Evolutionary conservation across 176 grass and related monocot species (phyloP).

Genomic region (Olyra latifolia): DNA sequence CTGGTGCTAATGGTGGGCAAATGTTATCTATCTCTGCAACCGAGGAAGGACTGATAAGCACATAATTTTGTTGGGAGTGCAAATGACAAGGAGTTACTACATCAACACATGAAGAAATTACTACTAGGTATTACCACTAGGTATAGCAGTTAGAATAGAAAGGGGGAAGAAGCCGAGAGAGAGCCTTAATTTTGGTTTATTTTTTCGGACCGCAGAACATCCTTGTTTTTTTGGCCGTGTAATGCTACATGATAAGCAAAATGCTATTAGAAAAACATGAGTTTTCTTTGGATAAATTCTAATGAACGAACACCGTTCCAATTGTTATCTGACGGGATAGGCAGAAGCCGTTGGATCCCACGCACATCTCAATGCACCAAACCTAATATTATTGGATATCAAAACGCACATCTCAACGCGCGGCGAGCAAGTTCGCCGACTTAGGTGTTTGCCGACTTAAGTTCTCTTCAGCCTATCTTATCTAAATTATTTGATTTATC

Average conservation of each 20-base stretch:
- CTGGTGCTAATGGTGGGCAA: neutral
- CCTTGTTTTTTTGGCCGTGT: slow-evolving; percentile 23
- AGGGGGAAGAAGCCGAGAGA: neutral
- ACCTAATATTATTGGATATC: too few relatives aligned
- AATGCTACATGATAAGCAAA: slow-evolving; percentile 13
- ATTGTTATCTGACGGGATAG: too few relatives aligned
- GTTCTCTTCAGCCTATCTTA: too few relatives aligned
- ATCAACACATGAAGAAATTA: slow-evolving; percentile 20
- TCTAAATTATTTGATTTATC: too few relatives aligned
- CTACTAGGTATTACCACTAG: slow-evolving; percentile 4
- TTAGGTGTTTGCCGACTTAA: too few relatives aligned
- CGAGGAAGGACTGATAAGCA: slow-evolving; percentile 1
- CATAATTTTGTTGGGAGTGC: neutral
- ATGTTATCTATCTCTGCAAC: neutral
- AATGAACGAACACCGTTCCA: too few relatives aligned
- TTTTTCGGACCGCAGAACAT: neutral
- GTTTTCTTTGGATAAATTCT: too few relatives aligned
- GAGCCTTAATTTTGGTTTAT: neutral
- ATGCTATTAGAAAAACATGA: slow-evolving; percentile 6
- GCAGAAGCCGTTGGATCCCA: too few relatives aligned
- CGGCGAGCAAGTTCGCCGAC: too few relatives aligned
- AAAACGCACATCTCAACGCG: too few relatives aligned
- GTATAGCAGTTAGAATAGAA: slow-evolving; percentile 21
- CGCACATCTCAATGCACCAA: too few relatives aligned
- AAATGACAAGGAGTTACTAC: slow-evolving; percentile 7